phyloP scores from a whole-genome alignment of 345 rosid genomes.

The Aquilaria malaccensis region DNA sequence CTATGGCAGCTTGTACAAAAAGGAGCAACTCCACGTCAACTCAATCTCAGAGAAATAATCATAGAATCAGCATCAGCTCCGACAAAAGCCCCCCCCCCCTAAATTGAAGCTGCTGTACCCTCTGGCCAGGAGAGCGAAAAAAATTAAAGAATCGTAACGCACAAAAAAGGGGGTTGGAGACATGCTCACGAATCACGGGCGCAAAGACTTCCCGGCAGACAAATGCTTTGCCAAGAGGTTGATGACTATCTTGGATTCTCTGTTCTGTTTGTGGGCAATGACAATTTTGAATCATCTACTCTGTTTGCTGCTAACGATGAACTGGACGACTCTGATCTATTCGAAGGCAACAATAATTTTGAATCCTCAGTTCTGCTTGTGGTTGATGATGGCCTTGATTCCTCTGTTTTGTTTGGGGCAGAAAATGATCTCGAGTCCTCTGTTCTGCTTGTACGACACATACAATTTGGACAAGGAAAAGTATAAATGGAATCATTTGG shows the following conservation, averaged over 20 bases:
- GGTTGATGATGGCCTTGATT: constrained; percentile 33
- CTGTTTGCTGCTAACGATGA: constrained; percentile 27
- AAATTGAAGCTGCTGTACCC: constrained; percentile 25
- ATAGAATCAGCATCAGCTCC: constrained; percentile 23
- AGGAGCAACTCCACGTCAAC: constrained; percentile 21
- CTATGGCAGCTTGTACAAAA: constrained; percentile 28
- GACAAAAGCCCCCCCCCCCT: constrained; percentile 24
- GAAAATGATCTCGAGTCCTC: constrained; percentile 32
- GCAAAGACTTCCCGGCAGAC: constrained; percentile 6
- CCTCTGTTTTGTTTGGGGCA: constrained; percentile 42
- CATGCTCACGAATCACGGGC: constrained; percentile 17
- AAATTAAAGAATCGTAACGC: constrained; percentile 44
- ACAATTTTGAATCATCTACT: constrained; percentile 40
- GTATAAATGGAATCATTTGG: constrained; percentile 81
- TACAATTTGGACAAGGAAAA: constrained; percentile 97
- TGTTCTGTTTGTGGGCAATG: too few species aligned
- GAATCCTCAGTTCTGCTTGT: neutral
- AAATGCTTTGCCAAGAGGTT: constrained; percentile 15
- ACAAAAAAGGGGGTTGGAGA: constrained; percentile 22
- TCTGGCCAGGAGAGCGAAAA: constrained; percentile 22
- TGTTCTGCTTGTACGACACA: constrained; percentile 74
- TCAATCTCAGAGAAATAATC: constrained; percentile 16
- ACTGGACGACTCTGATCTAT: too few species aligned
- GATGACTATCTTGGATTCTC: constrained; percentile 11
- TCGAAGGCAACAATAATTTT: too few species aligned